Base-by-base conservation (phyloP, 345 rosid species). In the Pistacia vera region DNA sequence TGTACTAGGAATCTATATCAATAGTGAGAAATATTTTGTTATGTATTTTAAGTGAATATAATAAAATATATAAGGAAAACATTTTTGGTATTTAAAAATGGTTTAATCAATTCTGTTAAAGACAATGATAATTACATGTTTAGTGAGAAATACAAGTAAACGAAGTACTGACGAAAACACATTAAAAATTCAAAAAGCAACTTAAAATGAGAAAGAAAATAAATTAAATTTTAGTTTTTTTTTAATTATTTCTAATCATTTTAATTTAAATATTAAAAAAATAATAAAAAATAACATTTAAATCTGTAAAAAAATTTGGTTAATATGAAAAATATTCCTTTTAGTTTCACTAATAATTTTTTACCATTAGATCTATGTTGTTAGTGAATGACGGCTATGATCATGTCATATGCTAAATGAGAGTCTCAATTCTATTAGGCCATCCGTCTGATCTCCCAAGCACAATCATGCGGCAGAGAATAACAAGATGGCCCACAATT, bases 391-490 rank as follows among this genome's bases (percentile, higher is more conserved):
- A 73, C 62, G 16, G 51, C 51, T 33, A 35, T 51, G 76, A 33
- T 73, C 16, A 33, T 52, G 12, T 33, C 12, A 63, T 63, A 35
- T 49, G 17, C 57, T 16, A 12, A 6, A 14, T 11, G 33, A 36
- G 0, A n/a, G 22, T 11, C 36, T 52, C 70, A 4, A 8, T 48
- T 33, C 35, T 28, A 9, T 11, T 5, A 1, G 8, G 8, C 30
- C n/a, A 4, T n/a, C 46, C 9, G 14, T 10, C 36, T 63, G 38
- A 36, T 52, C 52, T 64, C 46, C 25, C 17, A 12, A 54, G 54
- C 62, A 64, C 70, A 74, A 75, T 75, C 65, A 8, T 44, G 66
- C 56, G 72, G 48, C 48, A 66, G 69, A 28, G 66, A 68, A 9
- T 59, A 67, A 20, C 2, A 16, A 16, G 9, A 30, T 71, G 63